phyloP scores from a whole-genome alignment of 257 asterid genomes.

The Przewalskia tangutica region DNA sequence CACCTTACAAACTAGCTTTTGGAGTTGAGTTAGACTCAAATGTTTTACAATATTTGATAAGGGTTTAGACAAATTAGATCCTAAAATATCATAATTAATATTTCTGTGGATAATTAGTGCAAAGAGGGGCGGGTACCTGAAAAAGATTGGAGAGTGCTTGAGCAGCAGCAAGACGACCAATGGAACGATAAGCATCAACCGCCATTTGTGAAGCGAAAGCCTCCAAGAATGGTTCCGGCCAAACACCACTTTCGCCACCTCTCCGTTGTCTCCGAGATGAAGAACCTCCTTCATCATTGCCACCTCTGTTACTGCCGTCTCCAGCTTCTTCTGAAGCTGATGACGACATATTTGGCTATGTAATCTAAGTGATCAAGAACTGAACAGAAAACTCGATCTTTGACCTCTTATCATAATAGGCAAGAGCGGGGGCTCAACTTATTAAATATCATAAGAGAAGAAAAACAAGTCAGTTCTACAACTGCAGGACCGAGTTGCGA shows the following conservation, averaged over 20 bases:
- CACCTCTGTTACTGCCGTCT: not conserved
- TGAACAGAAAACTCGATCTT: not conserved
- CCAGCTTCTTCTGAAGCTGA: not conserved
- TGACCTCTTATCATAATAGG: not conserved
- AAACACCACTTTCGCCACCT: constrained; percentile 41
- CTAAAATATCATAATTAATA: too few relatives aligned
- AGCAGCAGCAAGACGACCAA: constrained; percentile 72
- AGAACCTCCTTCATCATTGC: not conserved
- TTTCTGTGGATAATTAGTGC: too few relatives aligned
- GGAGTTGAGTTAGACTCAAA: too few relatives aligned
- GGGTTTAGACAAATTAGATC: too few relatives aligned
- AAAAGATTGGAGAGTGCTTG: constrained; percentile 57
- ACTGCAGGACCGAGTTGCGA: too few relatives aligned
- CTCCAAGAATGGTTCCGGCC: constrained; percentile 85
- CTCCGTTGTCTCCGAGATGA: constrained; percentile 31
- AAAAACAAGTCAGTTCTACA: not conserved
- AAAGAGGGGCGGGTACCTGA: constrained; percentile 31
- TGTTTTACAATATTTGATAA: too few relatives aligned
- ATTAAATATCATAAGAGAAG: too few relatives aligned
- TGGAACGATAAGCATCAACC: constrained; percentile 42
- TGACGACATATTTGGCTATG: not conserved
- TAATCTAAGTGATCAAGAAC: too few relatives aligned
- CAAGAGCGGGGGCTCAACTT: too few relatives aligned
- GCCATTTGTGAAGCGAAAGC: constrained; percentile 59
- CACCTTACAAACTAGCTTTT: too few relatives aligned